phyloP scores from a whole-genome alignment of 1,284 basidiomycete genomes.

The Ustilago crameri region DNA sequence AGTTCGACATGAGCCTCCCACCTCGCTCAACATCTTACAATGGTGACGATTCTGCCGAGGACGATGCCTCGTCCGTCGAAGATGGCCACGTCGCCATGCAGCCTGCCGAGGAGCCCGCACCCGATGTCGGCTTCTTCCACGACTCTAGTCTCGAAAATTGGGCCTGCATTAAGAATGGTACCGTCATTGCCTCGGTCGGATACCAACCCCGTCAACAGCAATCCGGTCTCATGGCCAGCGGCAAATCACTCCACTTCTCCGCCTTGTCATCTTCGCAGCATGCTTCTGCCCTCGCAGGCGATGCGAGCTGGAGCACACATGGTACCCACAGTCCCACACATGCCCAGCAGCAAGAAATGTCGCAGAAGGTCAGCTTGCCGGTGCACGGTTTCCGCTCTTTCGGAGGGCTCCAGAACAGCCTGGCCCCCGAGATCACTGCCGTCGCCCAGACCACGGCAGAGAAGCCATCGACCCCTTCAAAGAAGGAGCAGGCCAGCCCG shows the following conservation, averaged over 20 bases:
- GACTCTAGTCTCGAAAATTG: slow-evolving; percentile 44
- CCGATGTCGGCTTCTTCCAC: slow-evolving; percentile 37
- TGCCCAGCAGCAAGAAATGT: slow-evolving; percentile 3
- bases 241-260: slow-evolving; percentile 49
- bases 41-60: slow-evolving; percentile 33
- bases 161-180: slow-evolving; percentile 58
- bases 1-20: slow-evolving; percentile 56
- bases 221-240: slow-evolving; percentile 44
- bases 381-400: slow-evolving; percentile 61
- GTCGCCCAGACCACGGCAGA: not conserved
- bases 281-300: slow-evolving; percentile 20
- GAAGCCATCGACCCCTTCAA: slow-evolving; percentile 2
- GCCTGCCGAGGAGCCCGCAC: slow-evolving; percentile 35
- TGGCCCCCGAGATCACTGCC: slow-evolving; percentile 16
- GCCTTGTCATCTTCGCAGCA: slow-evolving; percentile 40
- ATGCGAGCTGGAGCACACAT: not conserved
- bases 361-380: slow-evolving; percentile 48
- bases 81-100: slow-evolving; percentile 10
- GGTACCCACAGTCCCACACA: slow-evolving; percentile 8
- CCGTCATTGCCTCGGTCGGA: slow-evolving; percentile 31
- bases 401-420: slow-evolving; percentile 48
- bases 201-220: slow-evolving; percentile 45
- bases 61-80: slow-evolving; percentile 31
- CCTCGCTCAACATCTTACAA: slow-evolving; percentile 42
- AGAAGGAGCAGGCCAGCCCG: slow-evolving; percentile 4